A percentile compares a stretch with the other conserved stretches of the same genome.
Evolutionary conservation across 169 alveolate genomes (phyloP).

Genomic region (Blepharisma undulans): DNA sequence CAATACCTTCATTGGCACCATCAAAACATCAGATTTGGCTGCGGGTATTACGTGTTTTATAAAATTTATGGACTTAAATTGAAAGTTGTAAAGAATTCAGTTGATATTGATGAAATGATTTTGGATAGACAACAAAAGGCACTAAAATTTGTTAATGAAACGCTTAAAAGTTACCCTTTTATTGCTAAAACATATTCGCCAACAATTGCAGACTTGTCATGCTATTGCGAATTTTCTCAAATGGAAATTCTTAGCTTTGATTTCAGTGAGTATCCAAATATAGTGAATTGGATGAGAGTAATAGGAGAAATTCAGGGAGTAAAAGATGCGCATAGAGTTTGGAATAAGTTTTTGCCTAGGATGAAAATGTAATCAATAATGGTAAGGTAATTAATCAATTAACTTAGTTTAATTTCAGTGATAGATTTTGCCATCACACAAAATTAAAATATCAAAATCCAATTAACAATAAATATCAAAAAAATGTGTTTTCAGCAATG

Average conservation of each 20-base stretch:
- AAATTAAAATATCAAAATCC: no score
- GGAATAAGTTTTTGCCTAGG: not conserved
- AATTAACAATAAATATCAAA: no score
- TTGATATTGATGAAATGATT: not conserved
- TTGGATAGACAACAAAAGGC: not conserved
- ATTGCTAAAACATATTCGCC: slow-evolving; percentile 33
- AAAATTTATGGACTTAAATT: not conserved
- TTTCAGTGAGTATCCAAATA: slow-evolving; percentile 40
- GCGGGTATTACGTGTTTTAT: not conserved
- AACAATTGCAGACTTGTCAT: slow-evolving; percentile 45
- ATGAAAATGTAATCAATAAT: not conserved
- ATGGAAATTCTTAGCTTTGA: slow-evolving; percentile 33
- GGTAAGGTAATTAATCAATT: no score
- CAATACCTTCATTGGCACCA: slow-evolving; percentile 26
- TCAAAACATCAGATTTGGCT: not conserved
- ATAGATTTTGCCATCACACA: no score
- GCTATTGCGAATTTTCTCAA: slow-evolving; percentile 42
- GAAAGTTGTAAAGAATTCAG: not conserved
- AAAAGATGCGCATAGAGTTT: slow-evolving; percentile 12
- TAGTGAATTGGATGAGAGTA: slow-evolving; percentile 36
- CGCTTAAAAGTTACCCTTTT: not conserved
- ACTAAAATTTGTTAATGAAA: not conserved
- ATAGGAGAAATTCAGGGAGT: slow-evolving; percentile 32
- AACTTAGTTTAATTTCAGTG: no score
- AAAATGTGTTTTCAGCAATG: no score